These are phyloP conservation scores for Gossypium thurberi DNA, from an alignment of 345 rosid species.

Conservation along the genomic window DNA sequence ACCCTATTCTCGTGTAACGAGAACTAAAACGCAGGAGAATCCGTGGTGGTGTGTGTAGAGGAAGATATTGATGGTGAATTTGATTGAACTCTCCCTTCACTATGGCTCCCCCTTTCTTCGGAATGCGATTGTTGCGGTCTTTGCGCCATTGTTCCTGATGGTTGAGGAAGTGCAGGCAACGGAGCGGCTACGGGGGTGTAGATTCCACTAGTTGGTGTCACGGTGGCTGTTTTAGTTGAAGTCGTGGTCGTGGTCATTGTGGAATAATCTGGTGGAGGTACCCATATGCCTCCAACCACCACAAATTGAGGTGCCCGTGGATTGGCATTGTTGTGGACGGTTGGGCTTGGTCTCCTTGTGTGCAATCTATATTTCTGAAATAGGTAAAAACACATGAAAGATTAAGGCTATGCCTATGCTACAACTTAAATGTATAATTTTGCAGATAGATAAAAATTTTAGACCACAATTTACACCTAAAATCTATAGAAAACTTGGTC, in stretches of 20 bases:
- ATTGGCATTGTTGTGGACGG: constrained; percentile 34
- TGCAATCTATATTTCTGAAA: constrained; percentile 88
- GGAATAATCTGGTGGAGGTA: constrained; percentile 55
- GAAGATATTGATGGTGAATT: constrained; percentile 63
- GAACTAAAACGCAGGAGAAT: constrained; percentile 36
- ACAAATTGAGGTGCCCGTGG: constrained; percentile 68
- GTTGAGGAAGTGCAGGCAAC: constrained; percentile 5
- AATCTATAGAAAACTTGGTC: not conserved
- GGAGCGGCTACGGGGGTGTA: constrained; percentile 44
- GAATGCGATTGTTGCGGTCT: constrained; percentile 20
- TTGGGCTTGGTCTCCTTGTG: constrained; percentile 61
- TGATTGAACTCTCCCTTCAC: constrained; percentile 34
- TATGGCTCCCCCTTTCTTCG: constrained; percentile 41
- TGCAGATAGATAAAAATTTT: not conserved
- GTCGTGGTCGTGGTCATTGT: constrained; percentile 30
- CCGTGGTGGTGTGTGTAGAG: constrained; percentile 52
- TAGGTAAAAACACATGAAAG: not conserved
- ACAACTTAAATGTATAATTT: not conserved
- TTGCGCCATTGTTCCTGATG: not conserved
- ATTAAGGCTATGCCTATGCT: not conserved
- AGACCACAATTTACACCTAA: not conserved
- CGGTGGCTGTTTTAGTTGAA: constrained; percentile 20
- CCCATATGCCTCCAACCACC: constrained; percentile 93
- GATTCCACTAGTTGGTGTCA: constrained; percentile 24
- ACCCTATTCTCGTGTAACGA: not conserved